These are phyloP conservation scores for Myriosclerotinia scirpicola DNA, from an alignment of 2,329 filamentous ascomycete species.

Conservation along the genomic window DNA sequence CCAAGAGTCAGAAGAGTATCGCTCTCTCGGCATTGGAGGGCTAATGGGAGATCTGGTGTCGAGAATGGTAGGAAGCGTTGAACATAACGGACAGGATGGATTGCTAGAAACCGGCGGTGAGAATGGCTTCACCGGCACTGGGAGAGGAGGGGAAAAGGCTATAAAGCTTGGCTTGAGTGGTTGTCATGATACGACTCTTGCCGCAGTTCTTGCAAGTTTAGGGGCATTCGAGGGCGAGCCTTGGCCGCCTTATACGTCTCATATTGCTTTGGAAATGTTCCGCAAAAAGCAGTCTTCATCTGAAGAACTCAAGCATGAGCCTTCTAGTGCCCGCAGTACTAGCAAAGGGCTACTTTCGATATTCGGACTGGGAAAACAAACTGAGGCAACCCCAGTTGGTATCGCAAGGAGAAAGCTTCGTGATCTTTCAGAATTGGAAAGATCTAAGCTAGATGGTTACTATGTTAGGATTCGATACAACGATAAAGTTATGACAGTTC, in stretches of 20 bases:
- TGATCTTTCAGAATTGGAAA: constrained; percentile 58
- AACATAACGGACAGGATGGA: constrained; percentile 54
- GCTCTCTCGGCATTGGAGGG: constrained; percentile 81
- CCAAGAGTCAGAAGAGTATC: constrained; percentile 79
- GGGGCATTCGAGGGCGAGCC: constrained; percentile 71
- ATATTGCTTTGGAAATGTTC: constrained; percentile 90
- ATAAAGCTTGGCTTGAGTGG: constrained; percentile 79
- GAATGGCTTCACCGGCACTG: constrained; percentile 42
- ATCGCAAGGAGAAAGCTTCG: constrained; percentile 62
- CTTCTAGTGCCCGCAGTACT: constrained; percentile 4
- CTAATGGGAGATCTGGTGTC: constrained; percentile 81
- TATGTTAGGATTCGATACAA: constrained; percentile 93
- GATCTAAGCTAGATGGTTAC: constrained; percentile 65
- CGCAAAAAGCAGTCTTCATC: constrained; percentile 47
- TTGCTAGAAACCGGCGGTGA: constrained; percentile 50
- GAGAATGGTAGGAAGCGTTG: constrained; percentile 69
- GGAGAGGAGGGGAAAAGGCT: constrained; percentile 50
- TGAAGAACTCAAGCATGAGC: constrained; percentile 12
- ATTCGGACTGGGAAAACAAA: constrained; percentile 28
- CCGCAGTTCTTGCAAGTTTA: constrained; percentile 71
- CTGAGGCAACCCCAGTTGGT: constrained; percentile 40
- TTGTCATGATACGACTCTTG: constrained; percentile 93
- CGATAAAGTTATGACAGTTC: constrained; percentile 76
- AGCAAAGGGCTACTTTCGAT: constrained; percentile 34
- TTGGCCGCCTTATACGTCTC: constrained; percentile 94